Evolutionary conservation across 192 early-diverging fungal genomes (phyloP), one percentile per base, ranked within the genome.

Genomic region (Coemansia sp.): DNA sequence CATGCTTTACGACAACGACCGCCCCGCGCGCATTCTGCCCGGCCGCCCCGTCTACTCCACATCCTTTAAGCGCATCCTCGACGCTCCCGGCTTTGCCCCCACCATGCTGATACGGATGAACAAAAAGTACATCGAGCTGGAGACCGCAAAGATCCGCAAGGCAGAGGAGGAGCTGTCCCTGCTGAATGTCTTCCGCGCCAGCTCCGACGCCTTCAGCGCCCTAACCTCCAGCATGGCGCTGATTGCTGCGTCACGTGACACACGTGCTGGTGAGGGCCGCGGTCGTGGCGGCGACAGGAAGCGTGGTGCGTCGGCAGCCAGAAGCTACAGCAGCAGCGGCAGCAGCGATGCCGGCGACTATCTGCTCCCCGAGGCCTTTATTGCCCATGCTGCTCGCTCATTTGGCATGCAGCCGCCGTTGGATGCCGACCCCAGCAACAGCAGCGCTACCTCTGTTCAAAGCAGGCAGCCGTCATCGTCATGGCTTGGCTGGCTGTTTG

Each of bases 31-130:
- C n/a, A 87, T 99, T 40, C 79, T 84, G 28, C 84, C 94, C 2
- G 92, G 90, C 11, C 87, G 92, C 20, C 97, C 95, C 1, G 83
- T 99, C 6, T 94, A 87, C 64, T 72, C 81, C 23, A 77, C 87
- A 1, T 96, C 91, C 6, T 99, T 96, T 74, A 50, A 68, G 20
- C 79, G 87, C n/a, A 87, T 99, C 17, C 55, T 86, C 13, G 61
- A 78, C 1, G 95, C 96, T 50, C 42, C 61, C 17, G 84, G 85
- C 0, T 91, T 93, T 74, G 71, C 87, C 0, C 91, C 88, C 3
- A 84, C 86, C 1, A 96, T 98, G 97, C 80, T 89, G 20, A 68
- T 91, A 6, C 78, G 86, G 63, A 85, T 86, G 50, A 80, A 81
- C 72, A 82, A 85, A 42, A 77, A 72, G 42, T 72, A 89, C 30